A percentile compares a stretch with the other conserved stretches of the same genome.
Conservation (phyloP, 2,329 filamentous ascomycete species). For the Trichocomaceae sp. region DNA sequence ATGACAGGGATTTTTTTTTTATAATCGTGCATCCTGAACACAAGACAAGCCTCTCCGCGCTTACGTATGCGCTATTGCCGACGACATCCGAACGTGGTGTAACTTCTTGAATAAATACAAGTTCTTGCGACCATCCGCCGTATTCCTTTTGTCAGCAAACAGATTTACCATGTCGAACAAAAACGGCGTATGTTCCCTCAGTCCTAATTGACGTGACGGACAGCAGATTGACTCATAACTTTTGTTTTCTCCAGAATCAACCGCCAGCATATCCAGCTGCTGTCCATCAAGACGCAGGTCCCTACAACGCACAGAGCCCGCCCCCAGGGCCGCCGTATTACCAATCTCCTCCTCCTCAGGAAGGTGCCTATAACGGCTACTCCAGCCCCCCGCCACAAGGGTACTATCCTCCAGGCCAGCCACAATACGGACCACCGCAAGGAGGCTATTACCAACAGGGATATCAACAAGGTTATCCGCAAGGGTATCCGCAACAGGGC, state of each 20-base stretch:
- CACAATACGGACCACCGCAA: constrained; percentile 27
- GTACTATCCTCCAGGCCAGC: constrained; percentile 30
- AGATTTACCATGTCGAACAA: not conserved
- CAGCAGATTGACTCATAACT: not conserved
- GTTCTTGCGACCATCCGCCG: not conserved
- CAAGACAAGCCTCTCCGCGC: not conserved
- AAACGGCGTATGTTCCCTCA: not conserved
- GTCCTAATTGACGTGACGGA: not conserved
- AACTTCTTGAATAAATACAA: not conserved
- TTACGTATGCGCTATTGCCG: not conserved
- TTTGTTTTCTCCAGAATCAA: constrained; percentile 6
- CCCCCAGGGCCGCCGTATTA: constrained; percentile 13
- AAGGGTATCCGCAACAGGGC: constrained; percentile 21
- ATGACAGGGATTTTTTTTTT: not conserved
- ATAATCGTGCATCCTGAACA: not conserved
- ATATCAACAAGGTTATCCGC: constrained; percentile 9
- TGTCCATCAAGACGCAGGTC: constrained; percentile 27
- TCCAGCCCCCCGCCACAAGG: constrained; percentile 27
- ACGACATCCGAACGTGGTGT: not conserved
- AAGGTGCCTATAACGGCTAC: constrained; percentile 23
- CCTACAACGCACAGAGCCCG: constrained; percentile 19
- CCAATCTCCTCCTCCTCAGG: constrained; percentile 22
- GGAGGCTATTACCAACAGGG: constrained; percentile 14
- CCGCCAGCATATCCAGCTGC: constrained; percentile 34
- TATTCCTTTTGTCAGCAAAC: not conserved